A percentile compares a stretch with the other conserved stretches of the same genome.
These are phyloP conservation scores for Cubamyces lactineus DNA, from an alignment of 768 basidiomycete species.

Conservation along the genomic window DNA sequence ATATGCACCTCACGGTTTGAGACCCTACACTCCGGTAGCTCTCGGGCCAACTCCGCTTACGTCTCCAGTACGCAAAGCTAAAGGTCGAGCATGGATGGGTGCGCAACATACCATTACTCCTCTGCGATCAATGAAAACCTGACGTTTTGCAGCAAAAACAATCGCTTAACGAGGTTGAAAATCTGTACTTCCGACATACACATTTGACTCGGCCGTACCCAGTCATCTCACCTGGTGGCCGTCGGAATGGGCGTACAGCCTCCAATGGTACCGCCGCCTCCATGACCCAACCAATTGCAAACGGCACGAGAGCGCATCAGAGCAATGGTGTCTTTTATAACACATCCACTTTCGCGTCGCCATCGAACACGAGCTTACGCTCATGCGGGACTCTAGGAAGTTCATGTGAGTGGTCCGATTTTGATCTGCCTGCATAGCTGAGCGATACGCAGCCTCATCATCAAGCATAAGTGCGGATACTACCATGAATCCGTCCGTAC, in stretches of 20 bases:
- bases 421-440: not conserved
- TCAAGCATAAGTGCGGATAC: conserved; percentile 10
- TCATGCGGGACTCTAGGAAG: not conserved
- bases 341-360: not conserved
- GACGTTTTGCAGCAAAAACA: conserved; percentile 66
- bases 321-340: not conserved
- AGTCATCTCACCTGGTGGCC: conserved; percentile 24
- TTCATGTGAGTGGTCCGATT: not conserved
- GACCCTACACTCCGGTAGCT: conserved; percentile 44
- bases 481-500: not conserved
- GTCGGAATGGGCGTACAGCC: conserved; percentile 16
- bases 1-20: not conserved
- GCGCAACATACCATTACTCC: conserved; percentile 27
- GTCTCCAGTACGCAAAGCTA: conserved; percentile 74
- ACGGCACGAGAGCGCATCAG: not conserved
- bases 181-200: conserved; percentile 78
- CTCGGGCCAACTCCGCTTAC: conserved; percentile 70
- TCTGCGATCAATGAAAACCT: not conserved
- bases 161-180: conserved; percentile 80
- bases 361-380: not conserved
- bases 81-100: conserved; percentile 88
- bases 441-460: not conserved
- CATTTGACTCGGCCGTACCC: conserved; percentile 38
- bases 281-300: not conserved
- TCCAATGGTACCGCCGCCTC: not conserved